Evolutionary conservation across 2,329 filamentous ascomycete species (phyloP).

Genomic region (Fusarium falciforme): DNA sequence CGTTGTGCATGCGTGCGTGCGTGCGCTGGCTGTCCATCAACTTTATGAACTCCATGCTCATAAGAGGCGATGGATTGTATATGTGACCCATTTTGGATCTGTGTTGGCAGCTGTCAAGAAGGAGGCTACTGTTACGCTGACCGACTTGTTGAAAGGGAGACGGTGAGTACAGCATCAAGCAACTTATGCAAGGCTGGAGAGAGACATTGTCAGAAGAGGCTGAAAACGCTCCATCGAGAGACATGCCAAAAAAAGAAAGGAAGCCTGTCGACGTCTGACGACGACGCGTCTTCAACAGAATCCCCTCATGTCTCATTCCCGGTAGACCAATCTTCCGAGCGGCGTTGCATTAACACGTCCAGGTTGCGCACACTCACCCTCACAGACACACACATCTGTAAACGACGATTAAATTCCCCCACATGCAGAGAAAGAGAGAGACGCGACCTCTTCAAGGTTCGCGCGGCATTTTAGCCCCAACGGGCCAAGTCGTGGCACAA

Average conservation of each 20-base stretch:
- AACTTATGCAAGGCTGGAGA: not conserved
- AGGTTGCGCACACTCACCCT: constrained; percentile 2
- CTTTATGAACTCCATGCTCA: not conserved
- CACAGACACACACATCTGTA: not conserved
- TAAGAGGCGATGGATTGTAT: not conserved
- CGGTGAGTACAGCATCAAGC: not conserved
- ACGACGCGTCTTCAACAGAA: constrained; percentile 12
- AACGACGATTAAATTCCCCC: not conserved
- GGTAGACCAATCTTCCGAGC: constrained; percentile 15
- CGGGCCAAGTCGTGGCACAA: not conserved
- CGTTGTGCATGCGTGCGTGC: not conserved
- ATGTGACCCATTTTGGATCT: not conserved
- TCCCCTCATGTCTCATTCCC: constrained; percentile 26
- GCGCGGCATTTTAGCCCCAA: not conserved
- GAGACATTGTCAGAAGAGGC: not conserved
- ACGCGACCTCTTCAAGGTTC: not conserved
- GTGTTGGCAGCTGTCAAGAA: not conserved
- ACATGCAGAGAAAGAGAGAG: not conserved
- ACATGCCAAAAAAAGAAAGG: not conserved
- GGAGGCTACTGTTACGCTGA: not conserved
- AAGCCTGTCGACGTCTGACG: not conserved
- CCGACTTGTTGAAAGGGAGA: not conserved
- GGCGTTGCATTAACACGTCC: constrained; percentile 7
- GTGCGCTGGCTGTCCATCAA: not conserved
- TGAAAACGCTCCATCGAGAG: not conserved